A percentile compares a stretch with the other conserved stretches of the same genome.
These are phyloP conservation scores for Nannochloropsis salina DNA, from an alignment of 108 stramenopile species.

Conservation along the genomic window DNA sequence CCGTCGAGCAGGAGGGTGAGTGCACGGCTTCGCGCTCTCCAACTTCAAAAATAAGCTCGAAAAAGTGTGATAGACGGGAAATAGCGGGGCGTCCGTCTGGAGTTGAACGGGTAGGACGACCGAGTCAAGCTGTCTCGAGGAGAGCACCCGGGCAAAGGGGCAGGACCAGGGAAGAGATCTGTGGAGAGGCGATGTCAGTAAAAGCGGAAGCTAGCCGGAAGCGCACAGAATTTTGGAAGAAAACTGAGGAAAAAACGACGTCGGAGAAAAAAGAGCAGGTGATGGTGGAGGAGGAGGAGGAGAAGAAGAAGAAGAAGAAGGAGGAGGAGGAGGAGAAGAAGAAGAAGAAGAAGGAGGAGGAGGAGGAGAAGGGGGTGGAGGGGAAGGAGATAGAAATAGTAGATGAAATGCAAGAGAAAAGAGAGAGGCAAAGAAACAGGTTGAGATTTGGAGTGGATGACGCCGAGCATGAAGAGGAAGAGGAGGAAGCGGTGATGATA, in stretches of 20 bases:
- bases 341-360: neutral
- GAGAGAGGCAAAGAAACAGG: neutral
- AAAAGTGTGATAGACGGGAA: no score
- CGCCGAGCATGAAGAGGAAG: neutral
- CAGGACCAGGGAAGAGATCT: no score
- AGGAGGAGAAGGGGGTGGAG: neutral
- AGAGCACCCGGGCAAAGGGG: no score
- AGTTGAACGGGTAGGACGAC: no score
- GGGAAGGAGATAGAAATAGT: neutral
- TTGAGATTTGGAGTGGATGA: neutral
- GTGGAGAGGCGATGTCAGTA: neutral
- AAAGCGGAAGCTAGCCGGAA: neutral
- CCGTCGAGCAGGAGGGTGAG: no score
- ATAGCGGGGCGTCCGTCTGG: no score
- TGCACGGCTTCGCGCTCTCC: no score
- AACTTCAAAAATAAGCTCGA: no score
- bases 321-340: neutral
- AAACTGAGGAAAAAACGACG: neutral
- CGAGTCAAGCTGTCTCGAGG: no score
- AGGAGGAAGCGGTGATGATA: neutral
- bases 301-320: neutral
- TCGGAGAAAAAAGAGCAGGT: neutral
- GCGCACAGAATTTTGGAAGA: no score
- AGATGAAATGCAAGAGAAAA: neutral
- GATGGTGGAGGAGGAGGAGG: neutral